Percentiles rank a stretch among this genome's conserved stretches.
Evolutionary conservation across 257 asterid genomes (phyloP).

Genomic region (Cynanchum wilfordii): DNA sequence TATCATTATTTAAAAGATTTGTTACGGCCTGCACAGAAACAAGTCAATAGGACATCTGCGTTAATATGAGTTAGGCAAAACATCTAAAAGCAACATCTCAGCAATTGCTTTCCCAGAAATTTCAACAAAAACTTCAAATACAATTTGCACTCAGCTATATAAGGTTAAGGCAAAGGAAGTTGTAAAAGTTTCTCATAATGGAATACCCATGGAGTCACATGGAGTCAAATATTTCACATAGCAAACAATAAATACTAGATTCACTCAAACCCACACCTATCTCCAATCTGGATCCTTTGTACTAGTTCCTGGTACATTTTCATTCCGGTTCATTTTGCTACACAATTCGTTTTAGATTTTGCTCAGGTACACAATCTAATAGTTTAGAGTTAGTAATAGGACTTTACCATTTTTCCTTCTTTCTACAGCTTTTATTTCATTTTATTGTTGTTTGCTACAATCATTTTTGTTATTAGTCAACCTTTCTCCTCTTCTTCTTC

Average conservation of each 20-base stretch:
- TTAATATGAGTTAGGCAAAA: neutral
- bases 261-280: too few relatives aligned
- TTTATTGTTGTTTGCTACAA: too few relatives aligned
- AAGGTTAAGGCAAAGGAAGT: neutral
- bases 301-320: too few relatives aligned
- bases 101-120: neutral
- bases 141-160: neutral
- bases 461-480: too few relatives aligned
- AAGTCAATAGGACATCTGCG: neutral
- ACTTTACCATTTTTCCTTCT: too few relatives aligned
- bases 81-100: neutral
- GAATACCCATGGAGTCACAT: neutral
- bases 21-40: conserved; percentile 79
- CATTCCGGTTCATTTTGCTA: too few relatives aligned
- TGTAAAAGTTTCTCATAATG: neutral
- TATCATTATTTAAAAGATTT: conserved; percentile 65
- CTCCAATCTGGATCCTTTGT: too few relatives aligned
- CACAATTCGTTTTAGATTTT: too few relatives aligned
- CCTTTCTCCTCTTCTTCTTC: too few relatives aligned
- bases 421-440: too few relatives aligned
- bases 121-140: neutral
- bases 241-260: neutral
- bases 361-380: too few relatives aligned
- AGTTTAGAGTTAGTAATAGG: too few relatives aligned
- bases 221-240: neutral